Percentiles rank a stretch among this genome's conserved stretches.
Conservation (phyloP, 1,139 yeast genomes). For the Lodderomyces margitis region DNA sequence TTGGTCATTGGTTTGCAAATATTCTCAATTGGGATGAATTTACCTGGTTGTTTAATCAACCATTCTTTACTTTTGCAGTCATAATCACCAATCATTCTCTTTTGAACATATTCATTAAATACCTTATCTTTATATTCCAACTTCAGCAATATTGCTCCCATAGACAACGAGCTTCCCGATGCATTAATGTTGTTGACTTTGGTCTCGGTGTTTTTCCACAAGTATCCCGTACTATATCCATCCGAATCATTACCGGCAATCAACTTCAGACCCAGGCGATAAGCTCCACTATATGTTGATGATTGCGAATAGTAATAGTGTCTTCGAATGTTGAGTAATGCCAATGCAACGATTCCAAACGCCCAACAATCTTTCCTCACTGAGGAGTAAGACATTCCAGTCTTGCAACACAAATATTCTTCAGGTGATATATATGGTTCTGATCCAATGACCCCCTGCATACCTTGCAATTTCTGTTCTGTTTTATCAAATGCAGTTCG, state of each 20-base stretch:
- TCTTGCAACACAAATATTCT: constrained; percentile 34
- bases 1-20: constrained; percentile 19
- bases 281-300: neutral
- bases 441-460: constrained; percentile 67
- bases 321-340: constrained; percentile 32
- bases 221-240: constrained; percentile 16
- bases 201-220: constrained; percentile 34
- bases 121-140: constrained; percentile 27
- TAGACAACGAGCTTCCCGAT: neutral
- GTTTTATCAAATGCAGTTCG: constrained; percentile 62
- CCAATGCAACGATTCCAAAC: constrained; percentile 50
- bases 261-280: constrained; percentile 2
- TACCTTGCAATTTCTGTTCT: constrained; percentile 51
- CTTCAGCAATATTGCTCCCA: constrained; percentile 5
- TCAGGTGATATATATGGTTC: constrained; percentile 78
- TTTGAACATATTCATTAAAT: constrained; percentile 28
- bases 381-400: constrained; percentile 37
- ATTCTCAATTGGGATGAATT: constrained; percentile 30
- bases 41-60: constrained; percentile 27
- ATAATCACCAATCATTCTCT: constrained; percentile 30
- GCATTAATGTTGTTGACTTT: constrained; percentile 14
- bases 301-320: constrained; percentile 19
- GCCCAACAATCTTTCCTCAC: constrained; percentile 70
- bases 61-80: constrained; percentile 33
- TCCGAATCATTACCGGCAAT: constrained; percentile 1